Conservation (phyloP, 1,284 basidiomycete genomes). For the Austropuccinia psidii region DNA sequence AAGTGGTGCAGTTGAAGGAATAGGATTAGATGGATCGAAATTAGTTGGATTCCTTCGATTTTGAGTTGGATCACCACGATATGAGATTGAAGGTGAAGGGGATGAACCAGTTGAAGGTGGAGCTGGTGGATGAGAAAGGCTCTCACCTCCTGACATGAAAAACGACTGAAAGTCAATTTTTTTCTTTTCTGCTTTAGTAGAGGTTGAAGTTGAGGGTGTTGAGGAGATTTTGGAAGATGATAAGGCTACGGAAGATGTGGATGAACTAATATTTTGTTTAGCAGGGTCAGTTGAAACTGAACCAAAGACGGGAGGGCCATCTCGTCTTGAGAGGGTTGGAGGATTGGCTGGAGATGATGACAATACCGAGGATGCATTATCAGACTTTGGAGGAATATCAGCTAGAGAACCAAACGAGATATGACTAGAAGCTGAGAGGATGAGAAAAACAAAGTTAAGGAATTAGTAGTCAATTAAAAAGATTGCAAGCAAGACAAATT, state of each 20-base stretch:
- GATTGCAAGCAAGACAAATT: not conserved
- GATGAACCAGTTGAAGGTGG: constrained; percentile 29
- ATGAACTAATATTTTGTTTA: not conserved
- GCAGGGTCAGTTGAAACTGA: constrained; percentile 16
- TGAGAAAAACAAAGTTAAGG: not conserved
- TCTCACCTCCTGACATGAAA: constrained; percentile 31
- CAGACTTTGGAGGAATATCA: constrained; percentile 22
- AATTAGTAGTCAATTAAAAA: not conserved
- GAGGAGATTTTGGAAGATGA: constrained; percentile 10
- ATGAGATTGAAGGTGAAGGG: constrained; percentile 35
- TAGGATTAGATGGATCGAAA: not conserved
- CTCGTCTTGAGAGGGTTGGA: constrained; percentile 15
- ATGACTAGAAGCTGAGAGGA: constrained; percentile 17
- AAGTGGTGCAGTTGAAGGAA: not conserved
- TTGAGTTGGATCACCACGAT: constrained; percentile 17
- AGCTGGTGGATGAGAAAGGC: constrained; percentile 13
- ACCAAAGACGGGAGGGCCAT: constrained; percentile 35
- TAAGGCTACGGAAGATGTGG: not conserved
- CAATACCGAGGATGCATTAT: constrained; percentile 5
- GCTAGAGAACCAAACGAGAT: constrained; percentile 36
- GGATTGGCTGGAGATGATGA: constrained; percentile 36
- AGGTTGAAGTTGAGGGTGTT: constrained; percentile 23
- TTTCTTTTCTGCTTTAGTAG: constrained; percentile 34
- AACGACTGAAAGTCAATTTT: constrained; percentile 35
- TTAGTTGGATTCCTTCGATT: constrained; percentile 17